A percentile compares a stretch with the other conserved stretches of the same genome.
phyloP scores from a whole-genome alignment of 345 rosid species.

The thale cress (Arabidopsis thaliana) region DNA sequence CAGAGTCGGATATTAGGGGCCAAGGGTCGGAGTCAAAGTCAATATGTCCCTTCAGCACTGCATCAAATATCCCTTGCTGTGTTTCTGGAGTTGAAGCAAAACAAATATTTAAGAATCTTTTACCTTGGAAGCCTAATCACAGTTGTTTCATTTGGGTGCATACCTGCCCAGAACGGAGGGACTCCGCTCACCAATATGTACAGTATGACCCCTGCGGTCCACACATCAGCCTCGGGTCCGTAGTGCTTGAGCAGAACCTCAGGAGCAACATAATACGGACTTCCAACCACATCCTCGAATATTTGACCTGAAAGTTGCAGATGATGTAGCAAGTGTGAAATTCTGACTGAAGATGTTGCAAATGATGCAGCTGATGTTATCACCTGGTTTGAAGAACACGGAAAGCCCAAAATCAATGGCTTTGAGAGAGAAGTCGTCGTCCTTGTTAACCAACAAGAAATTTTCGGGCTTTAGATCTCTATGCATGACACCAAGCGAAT shows the following conservation, averaged over 20 bases:
- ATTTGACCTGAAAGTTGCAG: constrained; percentile 65
- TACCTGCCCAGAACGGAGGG: constrained; percentile 99
- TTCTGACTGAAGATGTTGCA: constrained; percentile 5
- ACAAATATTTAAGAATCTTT: constrained; percentile 3
- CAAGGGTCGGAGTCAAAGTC: constrained; percentile 97
- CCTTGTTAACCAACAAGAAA: constrained; percentile 95
- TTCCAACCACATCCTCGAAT: constrained; percentile 95
- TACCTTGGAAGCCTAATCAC: constrained; percentile 15
- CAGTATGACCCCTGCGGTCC: constrained; percentile 98
- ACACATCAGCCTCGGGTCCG: constrained; percentile 97
- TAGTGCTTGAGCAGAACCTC: constrained; percentile 93
- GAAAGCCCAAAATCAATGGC: constrained; percentile 99
- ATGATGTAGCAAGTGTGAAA: constrained; percentile 28
- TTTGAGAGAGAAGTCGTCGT: constrained; percentile 95
- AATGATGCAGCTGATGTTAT: constrained; percentile 9
- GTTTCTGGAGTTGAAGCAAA: constrained; percentile 62
- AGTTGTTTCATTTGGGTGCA: constrained; percentile 28
- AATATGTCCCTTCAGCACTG: constrained; percentile 88
- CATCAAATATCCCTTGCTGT: constrained; percentile 98
- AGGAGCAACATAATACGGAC: constrained; percentile 97
- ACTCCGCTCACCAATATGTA: constrained; percentile 97
- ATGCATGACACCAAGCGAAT: constrained; percentile 98
- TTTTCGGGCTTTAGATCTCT: constrained; percentile 98
- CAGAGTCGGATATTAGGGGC: constrained; percentile 93
- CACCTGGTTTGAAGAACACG: constrained; percentile 97